Evolutionary conservation across 2,329 filamentous ascomycete species (phyloP), one percentile per base, ranked within the genome.

Genomic region (Chrysoporthe austroafricana): DNA sequence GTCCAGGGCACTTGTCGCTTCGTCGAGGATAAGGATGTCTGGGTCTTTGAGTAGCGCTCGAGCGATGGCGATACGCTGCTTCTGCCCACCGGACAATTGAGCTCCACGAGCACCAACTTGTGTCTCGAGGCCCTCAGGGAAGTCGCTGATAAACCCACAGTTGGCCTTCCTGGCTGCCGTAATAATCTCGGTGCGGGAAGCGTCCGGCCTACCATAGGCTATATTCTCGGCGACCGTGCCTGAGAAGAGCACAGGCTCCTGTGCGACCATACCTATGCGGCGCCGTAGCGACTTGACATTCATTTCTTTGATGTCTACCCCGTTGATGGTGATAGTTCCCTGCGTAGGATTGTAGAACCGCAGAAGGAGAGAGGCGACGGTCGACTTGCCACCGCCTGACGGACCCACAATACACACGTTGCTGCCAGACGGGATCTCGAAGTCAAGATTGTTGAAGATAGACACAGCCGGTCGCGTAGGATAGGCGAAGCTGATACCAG

Each of bases 401-500:
- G 96, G 95, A 0, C 96, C 96, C 63, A 99, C 96, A 71, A 99
- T 95, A 64, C 95, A 97, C 34, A 99, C 93, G 75, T 98, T 98
- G 71, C 90, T 94, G 42, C 96, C 96, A 56, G 95, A 92, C 0
- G 94, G 93, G 65, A 99, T 97, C 73, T 91, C 91, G 75, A 99
- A 99, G 77, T 90, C 88, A 57, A 99, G 84, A 32, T 93, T 89
- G 71, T 93, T 90, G 82, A 99, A 99, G 73, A 99, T 98, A 4
- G 83, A 87, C 48, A 98, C 94, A 4, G 94, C 94, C 16, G 96
- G 96, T 14, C 96, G 86, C 0, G 96, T 99, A 4, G 96, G 96
- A 76, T 99, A 99, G 72, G 92, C 90, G 77, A 99, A 99, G 1
- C 86, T 85, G 39, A 99, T 91, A 71, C 96, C 86, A 66, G 90